These are phyloP conservation scores for Pleomassaria siparia DNA, from an alignment of 2,329 filamentous ascomycete species.

Conservation along the genomic window DNA sequence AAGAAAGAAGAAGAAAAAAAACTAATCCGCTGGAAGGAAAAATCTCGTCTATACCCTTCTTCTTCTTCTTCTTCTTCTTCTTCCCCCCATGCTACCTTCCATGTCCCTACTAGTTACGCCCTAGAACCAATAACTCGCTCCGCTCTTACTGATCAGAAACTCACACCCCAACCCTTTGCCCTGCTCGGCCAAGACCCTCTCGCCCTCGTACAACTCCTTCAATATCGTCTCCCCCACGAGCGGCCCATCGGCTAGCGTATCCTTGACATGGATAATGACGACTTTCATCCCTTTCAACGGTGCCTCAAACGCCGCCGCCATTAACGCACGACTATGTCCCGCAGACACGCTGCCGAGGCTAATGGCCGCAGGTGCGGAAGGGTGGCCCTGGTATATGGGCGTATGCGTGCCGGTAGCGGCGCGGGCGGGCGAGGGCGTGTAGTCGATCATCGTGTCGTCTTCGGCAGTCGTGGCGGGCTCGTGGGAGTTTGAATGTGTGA, in stretches of 20 bases:
- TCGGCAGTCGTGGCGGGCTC: too few relatives aligned
- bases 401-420: constrained; percentile 24
- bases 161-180: constrained; percentile 72
- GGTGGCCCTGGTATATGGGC: constrained; percentile 16
- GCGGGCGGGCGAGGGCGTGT: constrained; percentile 18
- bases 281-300: constrained; percentile 74
- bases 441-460: constrained; percentile 34
- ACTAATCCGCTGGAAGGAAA: too few relatives aligned
- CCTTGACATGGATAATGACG: constrained; percentile 93
- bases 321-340: constrained; percentile 30
- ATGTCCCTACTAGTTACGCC: not conserved
- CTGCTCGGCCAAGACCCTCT: constrained; percentile 47
- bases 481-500: not conserved
- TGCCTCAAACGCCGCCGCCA: constrained; percentile 28
- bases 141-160: constrained; percentile 71
- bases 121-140: constrained; percentile 59
- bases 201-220: constrained; percentile 66
- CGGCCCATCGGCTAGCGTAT: constrained; percentile 73
- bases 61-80: too few relatives aligned
- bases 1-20: too few relatives aligned
- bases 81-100: too few relatives aligned
- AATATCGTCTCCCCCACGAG: constrained; percentile 67
- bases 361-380: constrained; percentile 25
- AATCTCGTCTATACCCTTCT: too few relatives aligned
- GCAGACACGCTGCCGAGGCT: constrained; percentile 23